phyloP scores from a whole-genome alignment of 176 grass and related monocot genomes.

The Rhynchospora breviuscula region DNA sequence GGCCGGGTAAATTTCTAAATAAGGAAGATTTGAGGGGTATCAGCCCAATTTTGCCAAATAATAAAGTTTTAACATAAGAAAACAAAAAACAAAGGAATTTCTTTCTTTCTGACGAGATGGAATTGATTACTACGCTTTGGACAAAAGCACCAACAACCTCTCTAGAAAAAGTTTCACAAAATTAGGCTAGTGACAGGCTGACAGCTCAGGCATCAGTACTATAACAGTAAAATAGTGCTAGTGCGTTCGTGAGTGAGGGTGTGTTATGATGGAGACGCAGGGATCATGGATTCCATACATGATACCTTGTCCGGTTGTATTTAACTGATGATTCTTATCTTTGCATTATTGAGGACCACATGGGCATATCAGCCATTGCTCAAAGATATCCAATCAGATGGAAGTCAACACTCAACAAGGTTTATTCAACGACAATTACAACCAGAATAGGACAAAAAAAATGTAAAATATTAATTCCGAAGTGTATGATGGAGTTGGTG shows the following conservation, averaged over 20 bases:
- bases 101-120: too few relatives aligned
- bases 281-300: background rate
- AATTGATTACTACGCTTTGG: background rate
- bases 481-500: background rate
- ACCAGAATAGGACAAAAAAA: background rate
- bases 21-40: too few relatives aligned
- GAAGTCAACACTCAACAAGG: background rate
- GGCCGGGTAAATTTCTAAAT: too few relatives aligned
- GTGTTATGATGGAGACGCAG: background rate
- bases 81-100: background rate
- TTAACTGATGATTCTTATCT: background rate
- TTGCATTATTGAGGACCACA: background rate
- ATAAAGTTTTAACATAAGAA: background rate
- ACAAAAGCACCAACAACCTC: background rate
- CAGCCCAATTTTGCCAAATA: too few relatives aligned
- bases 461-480: background rate
- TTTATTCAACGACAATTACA: background rate
- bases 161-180: background rate
- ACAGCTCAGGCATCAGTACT: slow-evolving; percentile 15
- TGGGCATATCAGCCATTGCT: background rate
- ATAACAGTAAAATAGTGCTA: background rate
- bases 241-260: background rate
- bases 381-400: background rate
- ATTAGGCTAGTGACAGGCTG: slow-evolving; percentile 1
- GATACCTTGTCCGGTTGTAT: background rate